phyloP scores from a whole-genome alignment of 805 yeast species.

The Yarrowia bubula region DNA sequence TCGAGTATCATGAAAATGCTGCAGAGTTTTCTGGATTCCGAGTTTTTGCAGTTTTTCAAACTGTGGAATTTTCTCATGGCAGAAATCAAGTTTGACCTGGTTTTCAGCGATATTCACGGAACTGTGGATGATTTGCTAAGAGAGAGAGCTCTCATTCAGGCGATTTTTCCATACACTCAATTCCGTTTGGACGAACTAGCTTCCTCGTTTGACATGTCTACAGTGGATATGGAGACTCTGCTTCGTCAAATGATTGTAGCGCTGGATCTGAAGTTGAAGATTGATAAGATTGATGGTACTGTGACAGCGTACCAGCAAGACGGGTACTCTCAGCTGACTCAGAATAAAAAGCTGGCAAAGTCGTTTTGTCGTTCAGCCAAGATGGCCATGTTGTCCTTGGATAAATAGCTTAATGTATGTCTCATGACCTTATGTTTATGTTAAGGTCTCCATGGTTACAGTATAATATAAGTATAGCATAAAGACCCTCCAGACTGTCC shows the following conservation, averaged over 20 bases:
- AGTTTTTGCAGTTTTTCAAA: neutral
- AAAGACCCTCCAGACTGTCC: too few relatives aligned
- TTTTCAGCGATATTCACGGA: neutral
- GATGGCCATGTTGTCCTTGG: slow-evolving; percentile 9
- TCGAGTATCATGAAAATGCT: neutral
- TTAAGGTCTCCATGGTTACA: too few relatives aligned
- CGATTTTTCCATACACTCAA: slow-evolving; percentile 7
- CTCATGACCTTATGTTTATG: too few relatives aligned
- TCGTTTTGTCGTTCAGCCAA: neutral
- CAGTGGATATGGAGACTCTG: neutral
- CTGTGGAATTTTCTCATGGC: neutral
- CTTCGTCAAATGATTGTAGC: slow-evolving; percentile 18
- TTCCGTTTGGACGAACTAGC: slow-evolving; percentile 17
- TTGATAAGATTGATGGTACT: slow-evolving; percentile 21
- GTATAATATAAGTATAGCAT: too few relatives aligned
- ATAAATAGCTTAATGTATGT: too few relatives aligned
- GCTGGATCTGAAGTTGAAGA: slow-evolving; percentile 2
- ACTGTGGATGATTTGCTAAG: neutral
- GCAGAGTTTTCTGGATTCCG: slow-evolving; percentile 8
- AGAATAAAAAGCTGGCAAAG: slow-evolving; percentile 12
- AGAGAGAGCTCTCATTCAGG: slow-evolving; percentile 20
- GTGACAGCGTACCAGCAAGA: slow-evolving; percentile 15
- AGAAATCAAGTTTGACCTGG: neutral
- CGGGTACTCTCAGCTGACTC: neutral
- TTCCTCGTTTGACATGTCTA: slow-evolving; percentile 1